Evolutionary conservation across 352 stramenopile species (phyloP).

Genomic region (Pythium diclinum): DNA sequence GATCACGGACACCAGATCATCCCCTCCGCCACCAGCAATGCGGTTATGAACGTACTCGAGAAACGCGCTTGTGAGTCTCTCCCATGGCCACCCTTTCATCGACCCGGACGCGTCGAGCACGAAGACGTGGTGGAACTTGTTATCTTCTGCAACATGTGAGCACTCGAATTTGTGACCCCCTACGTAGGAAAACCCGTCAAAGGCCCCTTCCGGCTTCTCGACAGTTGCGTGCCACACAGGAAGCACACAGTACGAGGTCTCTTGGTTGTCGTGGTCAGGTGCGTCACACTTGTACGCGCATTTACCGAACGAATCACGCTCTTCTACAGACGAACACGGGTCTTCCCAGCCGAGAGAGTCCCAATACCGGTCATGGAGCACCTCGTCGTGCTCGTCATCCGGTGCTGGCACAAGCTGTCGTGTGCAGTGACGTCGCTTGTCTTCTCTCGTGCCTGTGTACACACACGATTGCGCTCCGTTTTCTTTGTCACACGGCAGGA

Average conservation of each 20-base stretch:
- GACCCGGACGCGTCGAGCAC: slow-evolving; percentile 79
- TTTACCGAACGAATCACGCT: slow-evolving; percentile 63
- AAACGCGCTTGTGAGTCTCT: slow-evolving; percentile 52
- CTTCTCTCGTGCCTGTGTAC: slow-evolving; percentile 37
- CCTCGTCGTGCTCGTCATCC: slow-evolving; percentile 51
- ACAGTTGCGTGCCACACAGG: slow-evolving; percentile 57
- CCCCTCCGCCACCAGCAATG: slow-evolving; percentile 39
- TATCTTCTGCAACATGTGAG: slow-evolving; percentile 47
- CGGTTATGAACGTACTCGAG: slow-evolving; percentile 68
- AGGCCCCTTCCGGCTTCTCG: slow-evolving; percentile 23
- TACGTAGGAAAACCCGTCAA: slow-evolving; percentile 55
- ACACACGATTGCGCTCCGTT: slow-evolving; percentile 34
- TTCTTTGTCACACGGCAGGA: slow-evolving; percentile 56
- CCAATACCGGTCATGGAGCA: slow-evolving; percentile 79
- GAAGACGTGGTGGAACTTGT: slow-evolving; percentile 74
- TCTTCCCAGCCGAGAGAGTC: slow-evolving; percentile 74
- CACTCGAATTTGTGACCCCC: slow-evolving; percentile 74
- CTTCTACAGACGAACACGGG: slow-evolving; percentile 49
- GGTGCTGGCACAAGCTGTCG: slow-evolving; percentile 52
- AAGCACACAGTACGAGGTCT: slow-evolving; percentile 55
- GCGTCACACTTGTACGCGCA: slow-evolving; percentile 74
- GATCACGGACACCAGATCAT: slow-evolving; percentile 76
- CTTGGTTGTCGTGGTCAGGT: slow-evolving; percentile 52
- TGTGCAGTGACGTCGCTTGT: slow-evolving; percentile 72
- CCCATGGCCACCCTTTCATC: slow-evolving; percentile 62